A percentile compares a stretch with the other conserved stretches of the same genome.
Conservation (phyloP, 345 rosid genomes). For the Carallia brachiata region DNA sequence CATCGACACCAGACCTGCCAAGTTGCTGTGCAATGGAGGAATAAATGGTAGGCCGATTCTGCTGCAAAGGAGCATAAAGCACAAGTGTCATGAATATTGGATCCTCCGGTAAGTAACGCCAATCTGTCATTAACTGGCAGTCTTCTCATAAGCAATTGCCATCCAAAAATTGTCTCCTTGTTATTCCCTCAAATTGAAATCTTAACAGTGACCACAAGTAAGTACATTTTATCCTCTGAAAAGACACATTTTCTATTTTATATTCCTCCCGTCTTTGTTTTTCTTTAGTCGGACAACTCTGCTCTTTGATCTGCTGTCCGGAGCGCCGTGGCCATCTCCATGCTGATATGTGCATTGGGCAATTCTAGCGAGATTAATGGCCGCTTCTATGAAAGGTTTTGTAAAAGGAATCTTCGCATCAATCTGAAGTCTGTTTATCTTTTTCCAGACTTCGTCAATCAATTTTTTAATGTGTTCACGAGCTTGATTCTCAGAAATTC, state of each 20-base stretch:
- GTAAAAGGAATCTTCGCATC: slow-evolving; percentile 4
- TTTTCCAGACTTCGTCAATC: slow-evolving; percentile 38
- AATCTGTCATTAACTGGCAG: too few species aligned
- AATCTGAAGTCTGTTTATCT: slow-evolving; percentile 26
- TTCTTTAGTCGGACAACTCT: not conserved
- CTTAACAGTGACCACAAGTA: slow-evolving; percentile 27
- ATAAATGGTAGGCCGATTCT: too few species aligned
- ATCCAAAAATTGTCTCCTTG: not conserved
- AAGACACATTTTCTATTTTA: slow-evolving; percentile 37
- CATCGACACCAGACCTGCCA: too few species aligned
- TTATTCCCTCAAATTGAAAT: too few species aligned
- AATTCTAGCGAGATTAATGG: slow-evolving; percentile 32
- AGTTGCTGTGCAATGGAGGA: too few species aligned
- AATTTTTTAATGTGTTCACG: slow-evolving; percentile 16
- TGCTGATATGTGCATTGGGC: slow-evolving; percentile 32
- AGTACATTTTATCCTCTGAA: slow-evolving; percentile 61
- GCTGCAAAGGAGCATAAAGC: too few species aligned
- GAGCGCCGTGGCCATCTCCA: slow-evolving; percentile 43
- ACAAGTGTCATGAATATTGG: too few species aligned
- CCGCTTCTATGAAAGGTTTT: slow-evolving; percentile 19
- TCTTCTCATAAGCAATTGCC: too few species aligned
- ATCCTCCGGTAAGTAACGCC: too few species aligned
- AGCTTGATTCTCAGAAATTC: slow-evolving; percentile 30
- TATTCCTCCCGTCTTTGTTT: not conserved
- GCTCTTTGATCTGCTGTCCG: slow-evolving; percentile 22